A percentile compares a stretch with the other conserved stretches of the same genome.
phyloP scores from a whole-genome alignment of 148 eudicot species.

The Suaeda aralocaspica region DNA sequence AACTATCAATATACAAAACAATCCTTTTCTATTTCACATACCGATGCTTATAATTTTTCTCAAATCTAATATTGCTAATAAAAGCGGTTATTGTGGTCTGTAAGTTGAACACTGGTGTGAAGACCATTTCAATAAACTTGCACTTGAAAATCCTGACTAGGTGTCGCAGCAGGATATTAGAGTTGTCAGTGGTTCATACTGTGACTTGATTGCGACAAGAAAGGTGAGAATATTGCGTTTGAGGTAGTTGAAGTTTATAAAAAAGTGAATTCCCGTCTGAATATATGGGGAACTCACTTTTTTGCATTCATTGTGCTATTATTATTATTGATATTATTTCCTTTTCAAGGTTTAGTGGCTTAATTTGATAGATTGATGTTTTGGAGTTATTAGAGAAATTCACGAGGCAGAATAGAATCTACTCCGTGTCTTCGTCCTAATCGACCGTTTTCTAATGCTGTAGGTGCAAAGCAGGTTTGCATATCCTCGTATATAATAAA shows the following conservation, averaged over 20 bases:
- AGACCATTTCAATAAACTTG: conserved; percentile 63
- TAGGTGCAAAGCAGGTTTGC: conserved; percentile 89
- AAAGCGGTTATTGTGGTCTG: conserved; percentile 73
- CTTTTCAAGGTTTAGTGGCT: background rate
- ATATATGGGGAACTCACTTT: conserved; percentile 85
- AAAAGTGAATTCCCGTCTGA: conserved; percentile 58
- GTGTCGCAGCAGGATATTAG: conserved; percentile 78
- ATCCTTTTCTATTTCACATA: conserved; percentile 10
- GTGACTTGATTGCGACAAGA: conserved; percentile 96
- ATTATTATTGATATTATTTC: conserved; percentile 2
- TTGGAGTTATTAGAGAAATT: conserved; percentile 57
- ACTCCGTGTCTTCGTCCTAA: conserved; percentile 73
- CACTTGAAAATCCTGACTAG: conserved; percentile 90
- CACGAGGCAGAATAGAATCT: conserved; percentile 69
- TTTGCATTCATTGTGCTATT: conserved; percentile 74
- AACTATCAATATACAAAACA: conserved; percentile 32
- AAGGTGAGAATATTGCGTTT: conserved; percentile 97
- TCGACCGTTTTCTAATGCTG: conserved; percentile 75
- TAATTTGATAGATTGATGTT: conserved; percentile 4
- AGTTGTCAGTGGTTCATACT: conserved; percentile 88
- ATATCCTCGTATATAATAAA: background rate
- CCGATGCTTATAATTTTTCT: background rate
- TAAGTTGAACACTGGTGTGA: conserved; percentile 99
- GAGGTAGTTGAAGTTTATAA: conserved; percentile 86
- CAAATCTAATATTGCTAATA: conserved; percentile 7